Conservation (phyloP, 1,284 basidiomycete genomes). For the Taiwanofungus camphoratus region DNA sequence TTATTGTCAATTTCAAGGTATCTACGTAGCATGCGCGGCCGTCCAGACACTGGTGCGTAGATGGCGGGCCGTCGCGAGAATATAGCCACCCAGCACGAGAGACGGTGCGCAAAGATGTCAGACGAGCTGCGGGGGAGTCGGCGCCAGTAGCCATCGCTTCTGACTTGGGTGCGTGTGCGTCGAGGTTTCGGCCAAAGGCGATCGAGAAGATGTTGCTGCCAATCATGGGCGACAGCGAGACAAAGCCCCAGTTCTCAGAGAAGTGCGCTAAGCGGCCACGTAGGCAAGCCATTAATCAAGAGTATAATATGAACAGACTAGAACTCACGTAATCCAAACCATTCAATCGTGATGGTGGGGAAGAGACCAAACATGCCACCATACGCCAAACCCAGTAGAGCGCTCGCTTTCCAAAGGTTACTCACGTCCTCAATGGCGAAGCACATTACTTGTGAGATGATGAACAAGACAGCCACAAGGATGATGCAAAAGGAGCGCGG, state of each 20-base stretch:
- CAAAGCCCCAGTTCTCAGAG: slow-evolving; percentile 84
- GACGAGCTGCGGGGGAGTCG: slow-evolving; percentile 7
- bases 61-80: slow-evolving; percentile 23
- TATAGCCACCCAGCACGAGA: background rate
- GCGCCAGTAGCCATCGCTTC: slow-evolving; percentile 3
- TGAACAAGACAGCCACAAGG: slow-evolving; percentile 60
- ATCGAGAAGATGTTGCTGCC: slow-evolving; percentile 85
- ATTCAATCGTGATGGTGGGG: slow-evolving; percentile 77
- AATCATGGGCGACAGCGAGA: slow-evolving; percentile 70
- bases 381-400: slow-evolving; percentile 68
- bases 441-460: slow-evolving; percentile 63
- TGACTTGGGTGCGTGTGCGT: slow-evolving; percentile 50
- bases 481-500: slow-evolving; percentile 71
- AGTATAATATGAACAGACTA: slow-evolving; percentile 1
- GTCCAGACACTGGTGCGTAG: slow-evolving; percentile 39
- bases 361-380: slow-evolving; percentile 75
- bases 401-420: slow-evolving; percentile 73
- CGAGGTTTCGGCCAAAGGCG: slow-evolving; percentile 76
- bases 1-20: slow-evolving; percentile 44
- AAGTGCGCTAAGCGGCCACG: slow-evolving; percentile 46
- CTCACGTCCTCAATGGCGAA: slow-evolving; percentile 53
- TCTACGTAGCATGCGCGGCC: slow-evolving; percentile 49
- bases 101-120: background rate
- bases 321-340: slow-evolving; percentile 73
- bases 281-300: background rate